phyloP scores from a whole-genome alignment of 179 eudicot genomes.

The Carnegiea gigantea region DNA sequence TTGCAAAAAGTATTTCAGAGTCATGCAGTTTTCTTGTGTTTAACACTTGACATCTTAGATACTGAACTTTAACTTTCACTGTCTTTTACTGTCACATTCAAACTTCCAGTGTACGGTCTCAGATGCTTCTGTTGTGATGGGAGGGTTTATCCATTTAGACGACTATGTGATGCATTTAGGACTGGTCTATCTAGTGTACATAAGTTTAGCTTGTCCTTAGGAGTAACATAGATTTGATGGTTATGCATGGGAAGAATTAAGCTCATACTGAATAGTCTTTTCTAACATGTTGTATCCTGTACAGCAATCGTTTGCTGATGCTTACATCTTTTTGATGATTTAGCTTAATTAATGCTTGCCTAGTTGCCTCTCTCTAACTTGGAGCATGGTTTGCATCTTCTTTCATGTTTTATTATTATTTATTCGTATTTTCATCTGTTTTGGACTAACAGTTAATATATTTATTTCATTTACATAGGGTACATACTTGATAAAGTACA shows the following conservation, averaged over 20 bases:
- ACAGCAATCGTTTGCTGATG: neutral
- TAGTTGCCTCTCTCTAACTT: neutral
- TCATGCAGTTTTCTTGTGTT: neutral
- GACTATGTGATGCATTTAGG: neutral
- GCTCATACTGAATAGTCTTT: neutral
- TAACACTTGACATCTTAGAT: neutral
- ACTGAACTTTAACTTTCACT: neutral
- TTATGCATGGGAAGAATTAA: neutral
- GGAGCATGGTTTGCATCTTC: neutral
- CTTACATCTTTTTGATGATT: neutral
- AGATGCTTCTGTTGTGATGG: neutral
- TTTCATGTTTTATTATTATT: neutral
- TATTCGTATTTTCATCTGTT: neutral
- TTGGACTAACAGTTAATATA: neutral
- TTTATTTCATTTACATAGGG: too few species aligned
- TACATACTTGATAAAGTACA: neutral
- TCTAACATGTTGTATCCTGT: neutral
- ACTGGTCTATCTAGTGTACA: neutral
- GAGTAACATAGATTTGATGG: neutral
- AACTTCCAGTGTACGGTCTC: neutral
- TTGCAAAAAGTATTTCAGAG: neutral
- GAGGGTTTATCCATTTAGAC: neutral
- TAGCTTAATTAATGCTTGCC: neutral
- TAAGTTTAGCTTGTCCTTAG: neutral
- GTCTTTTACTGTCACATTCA: neutral